phyloP scores from a whole-genome alignment of 805 yeast genomes.

The Lipomyces spencermartinsiae region DNA sequence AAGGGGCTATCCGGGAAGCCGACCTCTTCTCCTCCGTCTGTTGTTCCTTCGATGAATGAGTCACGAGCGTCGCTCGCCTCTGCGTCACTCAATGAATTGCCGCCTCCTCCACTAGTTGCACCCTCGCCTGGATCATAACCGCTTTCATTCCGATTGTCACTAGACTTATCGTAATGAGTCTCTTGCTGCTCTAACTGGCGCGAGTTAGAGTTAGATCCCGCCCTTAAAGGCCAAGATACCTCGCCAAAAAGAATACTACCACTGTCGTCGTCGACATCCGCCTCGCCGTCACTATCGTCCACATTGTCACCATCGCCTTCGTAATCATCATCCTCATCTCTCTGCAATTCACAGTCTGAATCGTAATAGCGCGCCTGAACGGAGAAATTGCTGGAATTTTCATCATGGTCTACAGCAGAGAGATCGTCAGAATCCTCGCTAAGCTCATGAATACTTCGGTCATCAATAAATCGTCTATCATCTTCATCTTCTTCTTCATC shows the following conservation, averaged over 20 bases:
- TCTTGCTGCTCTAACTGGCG: background rate
- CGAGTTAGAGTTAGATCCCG: conserved; percentile 1
- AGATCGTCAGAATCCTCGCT: conserved; percentile 3
- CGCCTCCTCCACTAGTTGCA: background rate
- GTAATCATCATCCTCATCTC: conserved; percentile 10
- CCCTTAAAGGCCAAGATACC: background rate
- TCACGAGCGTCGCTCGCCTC: background rate
- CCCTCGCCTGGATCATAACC: background rate
- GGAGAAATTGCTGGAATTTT: background rate
- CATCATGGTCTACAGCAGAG: background rate
- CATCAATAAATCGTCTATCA: conserved; percentile 21
- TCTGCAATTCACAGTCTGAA: conserved; percentile 1
- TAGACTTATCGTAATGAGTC: background rate
- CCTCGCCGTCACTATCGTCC: conserved; percentile 9
- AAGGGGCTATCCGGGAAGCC: background rate
- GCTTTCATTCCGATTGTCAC: conserved; percentile 1
- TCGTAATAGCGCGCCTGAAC: conserved; percentile 5
- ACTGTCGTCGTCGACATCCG: background rate
- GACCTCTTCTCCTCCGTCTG: background rate
- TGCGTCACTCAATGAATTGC: background rate
- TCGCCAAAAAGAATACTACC: background rate
- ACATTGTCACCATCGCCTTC: conserved; percentile 8
- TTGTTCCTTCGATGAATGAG: background rate
- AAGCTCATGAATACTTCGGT: conserved; percentile 5
- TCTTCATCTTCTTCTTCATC: conserved; percentile 15